Base-by-base conservation (phyloP, 768 basidiomycete genomes). In the Heimioporus sp. region DNA sequence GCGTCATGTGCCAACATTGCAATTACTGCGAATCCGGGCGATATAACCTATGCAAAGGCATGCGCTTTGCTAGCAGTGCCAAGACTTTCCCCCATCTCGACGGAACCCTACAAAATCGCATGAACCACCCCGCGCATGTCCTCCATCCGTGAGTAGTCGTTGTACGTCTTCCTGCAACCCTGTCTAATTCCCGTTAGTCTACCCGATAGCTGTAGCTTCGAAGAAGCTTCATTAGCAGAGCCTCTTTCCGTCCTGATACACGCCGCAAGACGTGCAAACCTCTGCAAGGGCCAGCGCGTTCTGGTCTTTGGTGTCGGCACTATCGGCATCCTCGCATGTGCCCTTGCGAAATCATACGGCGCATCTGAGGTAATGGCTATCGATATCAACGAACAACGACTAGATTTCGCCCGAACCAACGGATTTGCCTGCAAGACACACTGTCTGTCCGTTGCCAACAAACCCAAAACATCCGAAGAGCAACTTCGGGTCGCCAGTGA, bases 51-150 rank as follows among this genome's bases (percentile, higher is more conserved):
- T 98, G 95, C 79, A 85, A 85, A 55, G 75, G 77, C 58, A 83
- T 98, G 84, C 82, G 90, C 58, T 98, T 98, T 75, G 89, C 88
- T 58, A 86, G 83, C 55, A 88, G 85, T 53, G 95, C 95, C 40
- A 88, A 94, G 65, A 90, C 90, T 21, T 93, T 87, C 69, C 95
- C 95, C 46, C 95, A 98, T 65, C 77, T 86, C 28, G 95, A 98
- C 61, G 95, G 95, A 9, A 96, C 93, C 11, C 80, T 98, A 31
- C 90, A 93, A 68, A 80, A 82, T 45, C 75, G 78, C 57, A 90
- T 98, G 80, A 92, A 91, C 70, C 94, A 96, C 69, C 95, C 93
- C 16, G 86, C 83, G 0, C 78, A 86, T 57, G 81, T 91, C 49
- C 80, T 95, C 46, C 90, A 95, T 71, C 90, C 90, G 91, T 94